Percentiles rank a stretch among this genome's conserved stretches.
These are phyloP conservation scores for Gossypium longicalyx DNA, from an alignment of 345 rosid species.

Conservation along the genomic window DNA sequence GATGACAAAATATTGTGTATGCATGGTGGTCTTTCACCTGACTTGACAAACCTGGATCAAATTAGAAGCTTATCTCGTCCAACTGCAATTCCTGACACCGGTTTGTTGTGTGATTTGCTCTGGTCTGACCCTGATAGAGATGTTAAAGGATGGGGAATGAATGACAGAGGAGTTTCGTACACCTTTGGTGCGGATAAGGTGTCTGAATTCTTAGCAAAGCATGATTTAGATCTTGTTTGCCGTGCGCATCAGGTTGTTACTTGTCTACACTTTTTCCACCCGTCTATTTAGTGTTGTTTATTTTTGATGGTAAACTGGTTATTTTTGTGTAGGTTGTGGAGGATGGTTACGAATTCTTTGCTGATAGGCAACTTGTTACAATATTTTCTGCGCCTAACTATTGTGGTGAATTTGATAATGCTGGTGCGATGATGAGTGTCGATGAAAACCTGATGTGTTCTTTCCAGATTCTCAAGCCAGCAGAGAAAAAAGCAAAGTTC, in stretches of 20 bases:
- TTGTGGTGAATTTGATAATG: slow-evolving; percentile 97
- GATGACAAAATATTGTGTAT: slow-evolving; percentile 93
- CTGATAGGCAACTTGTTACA: slow-evolving; percentile 84
- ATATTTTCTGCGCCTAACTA: slow-evolving; percentile 95
- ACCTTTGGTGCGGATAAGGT: slow-evolving; percentile 91
- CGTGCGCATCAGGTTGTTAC: slow-evolving; percentile 89
- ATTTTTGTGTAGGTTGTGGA: slow-evolving; percentile 71
- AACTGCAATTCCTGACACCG: slow-evolving; percentile 68
- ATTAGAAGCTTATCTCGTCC: slow-evolving; percentile 72
- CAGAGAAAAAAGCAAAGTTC: slow-evolving; percentile 69
- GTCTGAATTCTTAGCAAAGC: slow-evolving; percentile 62
- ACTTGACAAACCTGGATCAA: slow-evolving; percentile 68
- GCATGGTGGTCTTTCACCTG: slow-evolving; percentile 98
- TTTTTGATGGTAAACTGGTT: slow-evolving; percentile 11
- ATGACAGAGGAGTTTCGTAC: slow-evolving; percentile 89
- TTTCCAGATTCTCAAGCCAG: slow-evolving; percentile 92
- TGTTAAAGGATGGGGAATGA: slow-evolving; percentile 90
- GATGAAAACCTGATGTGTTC: slow-evolving; percentile 87
- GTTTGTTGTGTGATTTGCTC: slow-evolving; percentile 86
- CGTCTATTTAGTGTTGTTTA: slow-evolving; percentile 1
- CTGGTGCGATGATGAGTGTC: slow-evolving; percentile 98
- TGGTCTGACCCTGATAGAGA: slow-evolving; percentile 96
- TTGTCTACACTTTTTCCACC: neutral
- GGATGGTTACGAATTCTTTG: slow-evolving; percentile 98
- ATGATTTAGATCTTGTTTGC: slow-evolving; percentile 86